A percentile compares a stretch with the other conserved stretches of the same genome.
These are phyloP conservation scores for Azolla pinnata DNA, from an alignment of 75 land plant species.

Conservation along the genomic window DNA sequence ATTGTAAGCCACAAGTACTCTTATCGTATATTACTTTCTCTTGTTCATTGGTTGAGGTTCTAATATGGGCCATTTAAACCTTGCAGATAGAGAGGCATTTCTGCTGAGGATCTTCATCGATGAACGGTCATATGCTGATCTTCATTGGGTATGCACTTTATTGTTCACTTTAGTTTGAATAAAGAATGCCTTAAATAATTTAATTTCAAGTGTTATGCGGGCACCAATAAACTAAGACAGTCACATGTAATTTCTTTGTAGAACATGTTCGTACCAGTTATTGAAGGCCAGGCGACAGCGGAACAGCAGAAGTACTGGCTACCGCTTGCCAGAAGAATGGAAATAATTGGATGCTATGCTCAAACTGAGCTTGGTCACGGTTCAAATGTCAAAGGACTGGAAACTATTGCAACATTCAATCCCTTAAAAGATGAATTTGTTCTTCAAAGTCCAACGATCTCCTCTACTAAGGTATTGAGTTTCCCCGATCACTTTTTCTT, in stretches of 20 bases:
- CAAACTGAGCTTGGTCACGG: constrained; percentile 34
- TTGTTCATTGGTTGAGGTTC: too few species aligned
- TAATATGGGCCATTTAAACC: too few species aligned
- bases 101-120: constrained; percentile 12
- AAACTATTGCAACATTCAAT: constrained; percentile 31
- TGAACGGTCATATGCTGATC: constrained; percentile 11
- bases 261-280: constrained; percentile 27
- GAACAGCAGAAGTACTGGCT: constrained; percentile 30
- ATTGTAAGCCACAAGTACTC: too few species aligned
- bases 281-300: constrained; percentile 25
- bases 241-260: constrained; percentile 4
- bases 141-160: constrained; percentile 19
- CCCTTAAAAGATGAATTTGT: constrained; percentile 20
- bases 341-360: constrained; percentile 28
- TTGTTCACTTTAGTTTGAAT: not conserved
- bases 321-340: constrained; percentile 18
- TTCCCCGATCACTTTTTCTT: not conserved
- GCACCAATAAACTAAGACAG: not conserved
- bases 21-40: too few species aligned
- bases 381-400: constrained; percentile 33
- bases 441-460: constrained; percentile 21
- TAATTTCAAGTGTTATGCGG: not conserved
- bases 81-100: constrained; percentile 12
- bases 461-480: constrained; percentile 20
- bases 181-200: not conserved